Evolutionary conservation across 805 yeast genomes (phyloP).

Genomic region (Starmerella vitae): DNA sequence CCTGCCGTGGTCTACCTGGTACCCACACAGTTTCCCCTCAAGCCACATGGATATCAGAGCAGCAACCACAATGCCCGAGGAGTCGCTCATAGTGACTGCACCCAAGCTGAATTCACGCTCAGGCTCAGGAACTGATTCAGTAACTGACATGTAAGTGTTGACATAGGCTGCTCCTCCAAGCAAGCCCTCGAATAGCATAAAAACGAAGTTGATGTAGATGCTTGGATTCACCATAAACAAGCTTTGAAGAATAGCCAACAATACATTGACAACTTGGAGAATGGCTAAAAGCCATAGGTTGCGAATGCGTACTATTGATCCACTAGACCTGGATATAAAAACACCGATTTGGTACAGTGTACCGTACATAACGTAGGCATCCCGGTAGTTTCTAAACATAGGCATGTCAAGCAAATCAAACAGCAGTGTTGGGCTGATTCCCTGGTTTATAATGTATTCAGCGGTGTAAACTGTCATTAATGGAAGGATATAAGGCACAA

Average conservation of each 20-base stretch:
- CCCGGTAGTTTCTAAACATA: slow-evolving; percentile 50
- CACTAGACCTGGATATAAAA: slow-evolving; percentile 77
- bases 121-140: slow-evolving; percentile 39
- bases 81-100: slow-evolving; percentile 69
- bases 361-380: slow-evolving; percentile 82
- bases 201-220: slow-evolving; percentile 46
- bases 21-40: slow-evolving; percentile 58
- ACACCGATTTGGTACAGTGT: slow-evolving; percentile 87
- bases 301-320: slow-evolving; percentile 45
- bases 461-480: slow-evolving; percentile 67
- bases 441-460: slow-evolving; percentile 85
- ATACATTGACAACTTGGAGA: slow-evolving; percentile 54
- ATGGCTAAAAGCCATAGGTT: slow-evolving; percentile 48
- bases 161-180: slow-evolving; percentile 86
- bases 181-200: slow-evolving; percentile 72
- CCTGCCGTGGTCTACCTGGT: slow-evolving; percentile 58
- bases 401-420: slow-evolving; percentile 64
- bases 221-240: slow-evolving; percentile 41
- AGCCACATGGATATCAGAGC: slow-evolving; percentile 62
- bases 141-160: slow-evolving; percentile 68
- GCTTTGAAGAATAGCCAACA: slow-evolving; percentile 51
- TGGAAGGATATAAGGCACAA: slow-evolving; percentile 59
- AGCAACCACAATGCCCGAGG: slow-evolving; percentile 71
- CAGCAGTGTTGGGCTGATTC: slow-evolving; percentile 74
- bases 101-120: slow-evolving; percentile 73